phyloP scores from a whole-genome alignment of 83 land plant genomes.

The Picea abies region DNA sequence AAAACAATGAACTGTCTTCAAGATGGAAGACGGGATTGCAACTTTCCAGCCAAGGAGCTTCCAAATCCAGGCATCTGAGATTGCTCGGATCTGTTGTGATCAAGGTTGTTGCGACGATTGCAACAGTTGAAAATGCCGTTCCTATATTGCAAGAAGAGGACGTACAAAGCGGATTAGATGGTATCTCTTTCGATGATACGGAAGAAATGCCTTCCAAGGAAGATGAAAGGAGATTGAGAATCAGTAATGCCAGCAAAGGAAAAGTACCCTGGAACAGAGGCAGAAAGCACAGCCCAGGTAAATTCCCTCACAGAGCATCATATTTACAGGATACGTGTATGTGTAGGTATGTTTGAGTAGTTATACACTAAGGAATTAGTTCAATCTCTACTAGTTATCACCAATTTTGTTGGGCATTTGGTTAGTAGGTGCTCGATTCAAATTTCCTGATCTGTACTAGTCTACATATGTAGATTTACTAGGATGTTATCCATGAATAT shows the following conservation, averaged over 20 bases:
- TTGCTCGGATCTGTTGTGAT: background rate
- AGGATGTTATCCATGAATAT: no score
- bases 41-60: background rate
- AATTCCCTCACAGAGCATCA: background rate
- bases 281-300: constrained; percentile 54
- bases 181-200: background rate
- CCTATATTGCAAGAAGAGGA: constrained; percentile 22
- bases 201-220: constrained; percentile 21
- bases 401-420: no score
- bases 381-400: no score
- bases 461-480: no score
- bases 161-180: background rate
- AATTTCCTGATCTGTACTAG: no score
- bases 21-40: constrained; percentile 18
- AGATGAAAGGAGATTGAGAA: constrained; percentile 44
- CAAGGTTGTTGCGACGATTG: background rate
- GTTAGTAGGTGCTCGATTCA: no score
- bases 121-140: background rate
- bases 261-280: constrained; percentile 68
- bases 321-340: background rate
- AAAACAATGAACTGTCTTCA: constrained; percentile 23
- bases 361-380: no score
- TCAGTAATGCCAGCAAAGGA: constrained; percentile 54
- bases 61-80: background rate
- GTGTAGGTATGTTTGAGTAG: no score